Percentiles rank a stretch among this genome's conserved stretches.
phyloP scores from a whole-genome alignment of 495 filamentous ascomycete genomes.

The Penicillium arizonense region DNA sequence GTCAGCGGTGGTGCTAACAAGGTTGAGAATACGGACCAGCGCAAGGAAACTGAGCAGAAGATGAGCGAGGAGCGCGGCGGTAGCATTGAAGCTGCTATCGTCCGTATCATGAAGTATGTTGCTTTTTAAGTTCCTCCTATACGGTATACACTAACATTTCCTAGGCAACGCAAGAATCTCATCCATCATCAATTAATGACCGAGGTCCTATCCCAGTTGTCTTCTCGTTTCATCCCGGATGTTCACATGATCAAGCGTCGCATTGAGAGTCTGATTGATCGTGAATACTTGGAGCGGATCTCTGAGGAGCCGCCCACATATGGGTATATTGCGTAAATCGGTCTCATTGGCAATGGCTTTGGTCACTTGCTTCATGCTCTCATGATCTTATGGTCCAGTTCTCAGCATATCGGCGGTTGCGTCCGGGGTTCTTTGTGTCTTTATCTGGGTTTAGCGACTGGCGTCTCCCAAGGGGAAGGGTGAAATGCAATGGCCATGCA shows the following conservation, averaged over 20 bases:
- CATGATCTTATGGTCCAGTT: slow-evolving; percentile 6
- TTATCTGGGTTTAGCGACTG: slow-evolving; percentile 29
- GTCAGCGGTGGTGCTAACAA: slow-evolving; percentile 67
- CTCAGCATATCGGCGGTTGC: slow-evolving; percentile 2
- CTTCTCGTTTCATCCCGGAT: slow-evolving; percentile 81
- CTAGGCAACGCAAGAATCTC: slow-evolving; percentile 85
- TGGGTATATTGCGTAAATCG: slow-evolving; percentile 66
- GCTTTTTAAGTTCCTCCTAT: neutral
- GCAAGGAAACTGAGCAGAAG: slow-evolving; percentile 83
- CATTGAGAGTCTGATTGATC: slow-evolving; percentile 88
- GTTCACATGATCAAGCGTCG: slow-evolving; percentile 87
- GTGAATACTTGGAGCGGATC: slow-evolving; percentile 91
- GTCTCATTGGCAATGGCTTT: neutral
- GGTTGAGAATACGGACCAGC: slow-evolving; percentile 80
- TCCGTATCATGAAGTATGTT: slow-evolving; percentile 93
- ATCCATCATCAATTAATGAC: slow-evolving; percentile 76
- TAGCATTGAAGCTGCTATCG: slow-evolving; percentile 84
- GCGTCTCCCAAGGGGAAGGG: slow-evolving; percentile 14
- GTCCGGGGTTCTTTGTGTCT: neutral
- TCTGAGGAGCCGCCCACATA: slow-evolving; percentile 72
- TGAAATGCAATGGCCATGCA: slow-evolving; percentile 6
- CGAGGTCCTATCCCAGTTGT: slow-evolving; percentile 81
- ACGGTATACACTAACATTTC: slow-evolving; percentile 13
- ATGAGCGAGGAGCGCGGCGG: slow-evolving; percentile 76
- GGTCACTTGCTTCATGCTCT: slow-evolving; percentile 2